phyloP scores from a whole-genome alignment of 73 alveolate genomes.

The Paramecium primaurelia region DNA sequence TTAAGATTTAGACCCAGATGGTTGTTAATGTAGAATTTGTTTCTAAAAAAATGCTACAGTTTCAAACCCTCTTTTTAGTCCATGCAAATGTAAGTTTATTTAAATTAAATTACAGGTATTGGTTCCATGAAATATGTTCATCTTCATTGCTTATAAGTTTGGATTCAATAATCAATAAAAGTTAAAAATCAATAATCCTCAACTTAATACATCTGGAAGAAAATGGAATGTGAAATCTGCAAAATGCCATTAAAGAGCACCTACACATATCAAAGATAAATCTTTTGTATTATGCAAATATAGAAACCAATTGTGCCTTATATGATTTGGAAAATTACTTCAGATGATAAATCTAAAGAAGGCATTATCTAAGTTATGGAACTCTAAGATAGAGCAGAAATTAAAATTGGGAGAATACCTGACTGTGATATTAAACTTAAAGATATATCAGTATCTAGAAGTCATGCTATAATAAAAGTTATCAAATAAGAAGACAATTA shows the following conservation, averaged over 20 bases:
- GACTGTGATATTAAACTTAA: constrained; percentile 79
- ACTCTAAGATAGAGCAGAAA: constrained; percentile 9
- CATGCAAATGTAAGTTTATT: constrained; percentile 32
- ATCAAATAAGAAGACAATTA: not conserved
- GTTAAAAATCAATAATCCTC: constrained; percentile 50
- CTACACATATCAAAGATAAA: constrained; percentile 35
- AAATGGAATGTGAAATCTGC: constrained; percentile 76
- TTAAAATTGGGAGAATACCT: constrained; percentile 82
- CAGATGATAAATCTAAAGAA: constrained; percentile 40
- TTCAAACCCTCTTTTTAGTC: constrained; percentile 30
- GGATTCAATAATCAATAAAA: constrained; percentile 68
- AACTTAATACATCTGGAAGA: constrained; percentile 68
- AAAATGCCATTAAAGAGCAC: constrained; percentile 63
- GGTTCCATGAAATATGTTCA: constrained; percentile 76
- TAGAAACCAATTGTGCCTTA: constrained; percentile 49
- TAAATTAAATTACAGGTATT: constrained; percentile 25
- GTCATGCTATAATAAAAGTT: constrained; percentile 75
- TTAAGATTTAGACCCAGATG: not conserved
- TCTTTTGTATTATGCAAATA: constrained; percentile 25
- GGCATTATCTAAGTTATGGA: constrained; percentile 44
- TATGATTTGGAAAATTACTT: constrained; percentile 48
- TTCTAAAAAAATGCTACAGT: not conserved
- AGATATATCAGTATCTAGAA: constrained; percentile 85
- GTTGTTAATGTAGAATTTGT: not conserved
- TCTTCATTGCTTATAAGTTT: constrained; percentile 62